Conservation (phyloP, 495 filamentous ascomycete species). For the Penicillium nucicola region DNA sequence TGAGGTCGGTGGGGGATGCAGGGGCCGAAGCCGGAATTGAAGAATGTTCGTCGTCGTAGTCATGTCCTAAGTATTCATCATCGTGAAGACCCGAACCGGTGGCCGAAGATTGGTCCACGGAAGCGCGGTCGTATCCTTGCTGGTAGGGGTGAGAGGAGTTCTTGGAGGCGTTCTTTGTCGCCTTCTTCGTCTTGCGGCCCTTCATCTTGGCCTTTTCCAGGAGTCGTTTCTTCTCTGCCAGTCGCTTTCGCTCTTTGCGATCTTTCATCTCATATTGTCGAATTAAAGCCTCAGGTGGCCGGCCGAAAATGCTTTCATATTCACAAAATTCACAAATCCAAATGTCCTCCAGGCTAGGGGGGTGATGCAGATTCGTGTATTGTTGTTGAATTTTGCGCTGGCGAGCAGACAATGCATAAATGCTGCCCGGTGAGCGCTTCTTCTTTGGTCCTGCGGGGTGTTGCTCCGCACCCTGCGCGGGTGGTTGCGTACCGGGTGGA, state of each 20-base stretch:
- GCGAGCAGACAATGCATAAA: slow-evolving; percentile 60
- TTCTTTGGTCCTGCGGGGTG: slow-evolving; percentile 48
- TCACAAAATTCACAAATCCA: slow-evolving; percentile 97
- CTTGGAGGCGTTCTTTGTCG: slow-evolving; percentile 62
- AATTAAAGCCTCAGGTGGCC: slow-evolving; percentile 78
- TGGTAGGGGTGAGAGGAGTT: slow-evolving; percentile 45
- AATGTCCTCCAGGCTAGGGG: slow-evolving; percentile 68
- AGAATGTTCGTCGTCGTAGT: slow-evolving; percentile 51
- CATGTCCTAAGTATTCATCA: slow-evolving; percentile 53
- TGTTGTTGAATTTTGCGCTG: slow-evolving; percentile 68
- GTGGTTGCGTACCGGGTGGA: slow-evolving; percentile 26
- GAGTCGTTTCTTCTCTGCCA: slow-evolving; percentile 78
- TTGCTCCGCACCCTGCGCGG: slow-evolving; percentile 36
- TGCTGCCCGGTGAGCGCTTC: slow-evolving; percentile 54
- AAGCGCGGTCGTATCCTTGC: slow-evolving; percentile 45
- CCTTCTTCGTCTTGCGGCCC: slow-evolving; percentile 77
- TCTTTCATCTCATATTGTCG: slow-evolving; percentile 94
- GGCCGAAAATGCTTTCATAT: slow-evolving; percentile 82
- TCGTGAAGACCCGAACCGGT: slow-evolving; percentile 45
- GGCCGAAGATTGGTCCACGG: slow-evolving; percentile 40
- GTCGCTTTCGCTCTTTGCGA: slow-evolving; percentile 72
- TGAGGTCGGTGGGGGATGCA: slow-evolving; percentile 32
- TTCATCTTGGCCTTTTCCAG: slow-evolving; percentile 96
- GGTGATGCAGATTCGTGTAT: slow-evolving; percentile 72
- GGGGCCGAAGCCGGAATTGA: slow-evolving; percentile 27